These are phyloP conservation scores for Leccinellum luteum DNA, from an alignment of 768 basidiomycete species.

Conservation along the genomic window DNA sequence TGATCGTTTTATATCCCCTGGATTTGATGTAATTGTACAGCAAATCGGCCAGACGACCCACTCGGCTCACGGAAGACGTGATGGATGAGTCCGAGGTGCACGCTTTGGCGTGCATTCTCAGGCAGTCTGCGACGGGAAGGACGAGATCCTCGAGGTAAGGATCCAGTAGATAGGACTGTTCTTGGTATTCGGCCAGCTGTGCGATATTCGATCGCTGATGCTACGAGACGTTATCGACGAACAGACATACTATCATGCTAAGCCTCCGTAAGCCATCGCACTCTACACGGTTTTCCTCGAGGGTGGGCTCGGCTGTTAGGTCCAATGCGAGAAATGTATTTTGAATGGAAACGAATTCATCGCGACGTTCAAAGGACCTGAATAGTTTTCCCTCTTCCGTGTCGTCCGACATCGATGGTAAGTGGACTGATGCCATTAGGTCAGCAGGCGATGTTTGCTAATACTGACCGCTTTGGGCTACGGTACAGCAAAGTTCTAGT, in stretches of 20 bases:
- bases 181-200: slow-evolving; percentile 88
- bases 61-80: slow-evolving; percentile 36
- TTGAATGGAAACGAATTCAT: slow-evolving; percentile 58
- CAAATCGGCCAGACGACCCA: slow-evolving; percentile 54
- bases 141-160: slow-evolving; percentile 82
- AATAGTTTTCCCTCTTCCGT: slow-evolving; percentile 44
- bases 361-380: slow-evolving; percentile 58
- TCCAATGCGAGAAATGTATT: slow-evolving; percentile 47
- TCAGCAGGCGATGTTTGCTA: slow-evolving; percentile 13
- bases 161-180: slow-evolving; percentile 90
- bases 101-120: slow-evolving; percentile 54
- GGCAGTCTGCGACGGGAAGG: slow-evolving; percentile 61
- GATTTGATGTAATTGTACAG: slow-evolving; percentile 84
- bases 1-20: slow-evolving; percentile 87
- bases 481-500: background rate
- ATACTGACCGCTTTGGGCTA: no score
- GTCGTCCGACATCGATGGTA: slow-evolving; percentile 37
- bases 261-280: slow-evolving; percentile 41
- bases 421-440: slow-evolving; percentile 12
- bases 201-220: slow-evolving; percentile 2
- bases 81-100: slow-evolving; percentile 31
- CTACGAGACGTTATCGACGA: slow-evolving; percentile 1
- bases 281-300: slow-evolving; percentile 46
- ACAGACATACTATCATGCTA: slow-evolving; percentile 47
- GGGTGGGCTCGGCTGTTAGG: slow-evolving; percentile 40